Percentiles rank a stretch among this genome's conserved stretches.
phyloP scores from a whole-genome alignment of 23 red algal genomes.

The Chondrus crispus region DNA sequence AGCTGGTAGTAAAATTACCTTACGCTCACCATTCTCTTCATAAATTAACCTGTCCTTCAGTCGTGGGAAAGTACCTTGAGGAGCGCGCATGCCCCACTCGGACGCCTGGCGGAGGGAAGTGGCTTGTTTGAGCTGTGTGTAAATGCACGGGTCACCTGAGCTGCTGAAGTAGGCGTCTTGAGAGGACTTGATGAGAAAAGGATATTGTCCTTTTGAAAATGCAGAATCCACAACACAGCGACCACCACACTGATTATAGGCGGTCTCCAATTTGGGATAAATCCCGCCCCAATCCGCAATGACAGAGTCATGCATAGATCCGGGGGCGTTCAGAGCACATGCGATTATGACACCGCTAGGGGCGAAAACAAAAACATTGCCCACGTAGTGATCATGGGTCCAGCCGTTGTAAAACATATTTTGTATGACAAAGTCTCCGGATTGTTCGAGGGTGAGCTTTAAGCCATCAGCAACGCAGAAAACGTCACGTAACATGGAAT shows the following conservation, averaged over 20 bases:
- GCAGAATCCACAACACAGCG: neutral
- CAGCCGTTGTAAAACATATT: slow-evolving; percentile 47
- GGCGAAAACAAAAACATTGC: neutral
- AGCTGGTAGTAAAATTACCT: neutral
- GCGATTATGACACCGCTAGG: neutral
- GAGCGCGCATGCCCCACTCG: slow-evolving; percentile 6
- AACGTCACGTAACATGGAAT: neutral
- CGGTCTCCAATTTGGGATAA: neutral
- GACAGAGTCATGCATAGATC: slow-evolving; percentile 23
- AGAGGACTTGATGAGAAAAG: neutral
- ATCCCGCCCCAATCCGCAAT: neutral
- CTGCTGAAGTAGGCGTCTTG: neutral
- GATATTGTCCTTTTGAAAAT: neutral
- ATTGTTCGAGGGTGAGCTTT: neutral
- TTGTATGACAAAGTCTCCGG: neutral
- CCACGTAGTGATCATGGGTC: slow-evolving; percentile 39
- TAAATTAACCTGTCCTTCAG: slow-evolving; percentile 15
- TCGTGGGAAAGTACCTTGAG: neutral
- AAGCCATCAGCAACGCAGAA: slow-evolving; percentile 31
- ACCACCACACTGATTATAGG: neutral
- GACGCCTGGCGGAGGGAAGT: neutral
- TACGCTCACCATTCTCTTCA: slow-evolving; percentile 9
- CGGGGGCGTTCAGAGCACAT: neutral
- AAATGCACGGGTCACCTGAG: neutral
- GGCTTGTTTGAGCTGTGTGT: neutral